phyloP scores from a whole-genome alignment of 1,139 yeast genomes.

The Starmera stellimalicola region DNA sequence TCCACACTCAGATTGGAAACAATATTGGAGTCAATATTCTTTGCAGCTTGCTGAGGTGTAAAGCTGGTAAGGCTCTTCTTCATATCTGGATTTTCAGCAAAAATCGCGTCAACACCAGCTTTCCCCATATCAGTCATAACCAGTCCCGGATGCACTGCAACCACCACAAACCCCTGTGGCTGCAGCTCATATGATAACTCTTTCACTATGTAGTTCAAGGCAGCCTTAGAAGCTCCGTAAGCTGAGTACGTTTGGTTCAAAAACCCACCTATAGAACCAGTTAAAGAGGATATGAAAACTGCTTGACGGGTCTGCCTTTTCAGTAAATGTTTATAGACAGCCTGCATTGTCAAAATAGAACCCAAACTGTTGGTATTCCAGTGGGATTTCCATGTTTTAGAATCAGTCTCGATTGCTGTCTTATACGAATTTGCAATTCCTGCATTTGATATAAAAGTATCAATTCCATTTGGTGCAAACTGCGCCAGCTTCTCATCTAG shows the following conservation, averaged over 20 bases:
- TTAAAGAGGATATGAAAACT: conserved; percentile 18
- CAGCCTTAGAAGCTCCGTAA: conserved; percentile 30
- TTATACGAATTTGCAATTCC: conserved; percentile 27
- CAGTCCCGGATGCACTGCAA: conserved; percentile 25
- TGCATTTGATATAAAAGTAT: conserved; percentile 42
- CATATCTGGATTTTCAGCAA: too few species aligned
- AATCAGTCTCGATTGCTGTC: conserved; percentile 2
- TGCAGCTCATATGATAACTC: conserved; percentile 18
- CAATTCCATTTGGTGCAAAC: conserved; percentile 26
- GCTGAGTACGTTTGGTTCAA: conserved; percentile 15
- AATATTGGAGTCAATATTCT: too few species aligned
- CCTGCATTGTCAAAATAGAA: conserved; percentile 15
- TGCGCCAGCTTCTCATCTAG: conserved; percentile 7
- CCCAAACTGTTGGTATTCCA: conserved; percentile 18
- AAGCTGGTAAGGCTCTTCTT: too few species aligned
- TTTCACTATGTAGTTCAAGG: conserved; percentile 21
- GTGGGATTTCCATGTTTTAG: conserved; percentile 2
- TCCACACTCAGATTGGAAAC: too few species aligned
- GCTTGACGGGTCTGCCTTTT: conserved; percentile 13
- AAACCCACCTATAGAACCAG: conserved; percentile 19
- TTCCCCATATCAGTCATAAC: conserved; percentile 23
- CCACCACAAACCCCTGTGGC: conserved; percentile 18
- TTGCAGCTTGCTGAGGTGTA: too few species aligned
- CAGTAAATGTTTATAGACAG: conserved; percentile 16
- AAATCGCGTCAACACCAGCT: background rate